A percentile compares a stretch with the other conserved stretches of the same genome.
Evolutionary conservation across 371 early-diverging fungal genomes (phyloP).

Genomic region (Mortierella sp.): DNA sequence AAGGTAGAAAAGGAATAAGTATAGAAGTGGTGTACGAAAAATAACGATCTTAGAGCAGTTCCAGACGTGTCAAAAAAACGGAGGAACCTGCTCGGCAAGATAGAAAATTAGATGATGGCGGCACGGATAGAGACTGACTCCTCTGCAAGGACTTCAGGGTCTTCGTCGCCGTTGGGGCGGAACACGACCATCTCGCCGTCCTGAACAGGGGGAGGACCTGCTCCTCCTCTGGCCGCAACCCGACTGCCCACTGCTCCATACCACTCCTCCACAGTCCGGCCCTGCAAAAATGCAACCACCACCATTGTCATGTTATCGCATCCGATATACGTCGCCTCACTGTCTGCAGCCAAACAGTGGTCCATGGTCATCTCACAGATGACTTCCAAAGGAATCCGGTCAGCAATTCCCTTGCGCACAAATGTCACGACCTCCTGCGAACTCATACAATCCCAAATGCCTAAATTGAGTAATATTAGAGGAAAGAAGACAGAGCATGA

Average conservation of each 20-base stretch:
- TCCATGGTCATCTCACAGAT: slow-evolving; percentile 95
- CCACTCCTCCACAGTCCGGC: slow-evolving; percentile 81
- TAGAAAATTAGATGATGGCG: background rate
- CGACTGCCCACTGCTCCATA: slow-evolving; percentile 55
- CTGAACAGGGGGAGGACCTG: slow-evolving; percentile 18
- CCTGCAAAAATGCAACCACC: slow-evolving; percentile 90
- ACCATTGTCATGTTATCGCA: slow-evolving; percentile 99
- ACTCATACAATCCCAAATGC: slow-evolving; percentile 97
- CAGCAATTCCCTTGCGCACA: slow-evolving; percentile 77
- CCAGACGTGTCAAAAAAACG: background rate
- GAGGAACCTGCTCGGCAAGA: background rate
- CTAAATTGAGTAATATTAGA: slow-evolving; percentile 53
- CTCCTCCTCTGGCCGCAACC: slow-evolving; percentile 34
- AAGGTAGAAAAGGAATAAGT: background rate
- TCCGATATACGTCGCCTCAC: slow-evolving; percentile 89
- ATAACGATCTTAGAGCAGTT: background rate
- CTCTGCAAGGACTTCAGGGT: slow-evolving; percentile 33
- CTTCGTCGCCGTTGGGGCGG: slow-evolving; percentile 54
- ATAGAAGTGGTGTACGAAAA: background rate
- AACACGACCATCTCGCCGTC: background rate
- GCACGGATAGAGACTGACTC: slow-evolving; percentile 8
- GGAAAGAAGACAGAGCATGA: background rate
- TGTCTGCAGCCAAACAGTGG: slow-evolving; percentile 87
- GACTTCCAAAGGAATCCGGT: slow-evolving; percentile 66
- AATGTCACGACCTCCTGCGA: slow-evolving; percentile 92